Base-by-base conservation (phyloP, 345 rosid species). In the Hibiscus mutabilis region DNA sequence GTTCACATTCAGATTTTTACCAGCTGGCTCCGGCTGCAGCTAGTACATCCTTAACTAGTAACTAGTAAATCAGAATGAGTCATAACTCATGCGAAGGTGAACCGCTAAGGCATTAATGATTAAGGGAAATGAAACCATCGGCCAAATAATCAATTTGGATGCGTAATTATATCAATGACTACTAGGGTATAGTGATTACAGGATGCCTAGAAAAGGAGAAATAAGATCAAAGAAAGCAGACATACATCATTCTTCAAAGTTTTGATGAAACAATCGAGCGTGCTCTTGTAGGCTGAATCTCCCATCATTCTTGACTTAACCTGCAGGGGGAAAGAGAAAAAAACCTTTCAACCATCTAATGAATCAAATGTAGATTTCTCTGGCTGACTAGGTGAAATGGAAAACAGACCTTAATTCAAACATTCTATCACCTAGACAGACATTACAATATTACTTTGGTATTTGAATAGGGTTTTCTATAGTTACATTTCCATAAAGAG, bases 281-380 rank as follows among this genome's bases (percentile, higher is more conserved):
- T 92, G 84, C 80, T 87, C 81, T 89, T 92, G 89, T 96, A 96
- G 56, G 93, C 71, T 73, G 99, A 77, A 79, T 92, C 97, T 65
- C 97, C 99, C 99, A 96, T 96, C 99, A 96, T 96, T 79, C 98
- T 89, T 1, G 98, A 90, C 84, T 96, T 92, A 42, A 96, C 88
- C 99, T 92, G 97, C 70, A 59, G 47, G 68, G 7, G 25, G 69
- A 19, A 69, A 69, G 51, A 24, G 18, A 5, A 2, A 59, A 53
- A 3, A 49, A 25, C 27, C 8, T 52, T 61, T 53, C 47, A 62
- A 63, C 63, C 61, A 62, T 25, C 42, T 57, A 29, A 53, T 19
- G 29, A 14, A 53, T 60, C 31, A 52, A 68, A 61, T 18, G 25
- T 15, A 25, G n/a, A 58, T 27, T 5, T 64, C 52, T 61, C 59